These are phyloP conservation scores for Mucor sp. DNA, from an alignment of 371 early-diverging fungal genomes.

Conservation along the genomic window DNA sequence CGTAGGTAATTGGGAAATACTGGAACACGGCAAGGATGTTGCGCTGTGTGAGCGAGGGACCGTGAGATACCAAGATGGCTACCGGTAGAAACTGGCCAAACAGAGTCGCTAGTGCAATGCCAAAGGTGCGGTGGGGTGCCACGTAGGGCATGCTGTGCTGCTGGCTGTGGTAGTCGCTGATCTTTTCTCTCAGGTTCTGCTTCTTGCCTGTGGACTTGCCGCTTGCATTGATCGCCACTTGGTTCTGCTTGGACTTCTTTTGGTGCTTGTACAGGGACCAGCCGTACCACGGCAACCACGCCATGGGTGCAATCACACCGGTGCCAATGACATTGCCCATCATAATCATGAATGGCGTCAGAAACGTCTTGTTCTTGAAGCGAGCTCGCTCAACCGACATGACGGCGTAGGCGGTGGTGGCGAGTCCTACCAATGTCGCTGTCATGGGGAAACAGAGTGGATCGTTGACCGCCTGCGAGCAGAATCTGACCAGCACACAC, in stretches of 20 bases:
- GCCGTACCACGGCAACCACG: conserved; percentile 17
- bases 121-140: background rate
- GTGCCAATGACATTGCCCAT: conserved; percentile 21
- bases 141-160: background rate
- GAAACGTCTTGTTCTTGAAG: background rate
- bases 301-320: conserved; percentile 12
- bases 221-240: background rate
- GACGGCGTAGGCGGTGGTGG: conserved; percentile 21
- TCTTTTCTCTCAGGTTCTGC: background rate
- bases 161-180: background rate
- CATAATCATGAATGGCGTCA: conserved; percentile 10
- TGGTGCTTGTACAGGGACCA: background rate
- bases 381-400: conserved; percentile 19
- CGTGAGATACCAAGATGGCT: conserved; percentile 6
- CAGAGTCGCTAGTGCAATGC: conserved; percentile 3
- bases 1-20: conserved; percentile 8
- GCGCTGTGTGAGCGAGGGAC: conserved; percentile 1
- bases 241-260: background rate
- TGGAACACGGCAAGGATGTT: conserved; percentile 10
- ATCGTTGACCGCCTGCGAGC: conserved; percentile 12
- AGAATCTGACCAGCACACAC: conserved; percentile 18
- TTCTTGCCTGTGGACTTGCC: background rate
- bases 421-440: conserved; percentile 13
- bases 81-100: conserved; percentile 18
- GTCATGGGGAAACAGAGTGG: conserved; percentile 15